Evolutionary conservation across 2,329 filamentous ascomycete genomes (phyloP), one percentile per base, ranked within the genome.

Genomic region (Fusarium proliferatum): DNA sequence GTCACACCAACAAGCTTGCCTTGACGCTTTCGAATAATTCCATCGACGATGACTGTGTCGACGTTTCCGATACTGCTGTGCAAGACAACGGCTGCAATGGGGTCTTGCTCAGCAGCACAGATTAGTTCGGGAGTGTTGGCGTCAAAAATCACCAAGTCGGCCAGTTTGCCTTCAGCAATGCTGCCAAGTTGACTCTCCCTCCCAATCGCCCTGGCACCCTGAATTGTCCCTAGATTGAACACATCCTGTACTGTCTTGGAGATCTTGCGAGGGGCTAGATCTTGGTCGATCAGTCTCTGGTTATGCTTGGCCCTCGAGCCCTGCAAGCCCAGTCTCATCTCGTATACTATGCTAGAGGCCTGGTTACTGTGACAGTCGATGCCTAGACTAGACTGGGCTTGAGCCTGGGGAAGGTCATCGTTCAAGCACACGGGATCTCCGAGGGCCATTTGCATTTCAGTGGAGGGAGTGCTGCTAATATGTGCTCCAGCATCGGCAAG

Each of bases 391-490:
- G 62, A 67, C 39, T 60, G 52, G 1, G 39, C 62, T 19, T 67
- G 62, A 3, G 64, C 64, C 2, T 2, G 9, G 0, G 51, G 66
- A 2, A 67, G 38, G 11, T 74, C 55, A 4, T 55, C 42, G 0
- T 59, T 38, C 2, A 73, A 28, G 10, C 71, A 73, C 2, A 73
- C 28, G 0, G 71, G 61, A 0, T 55, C 34, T 0, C 71, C 71
- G 0, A 74, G 34, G 1, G 58, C 48, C 71, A 74, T 74, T 4
- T 69, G 69, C 23, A 67, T 51, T 21, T 73, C 71, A 0, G 71
- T 74, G 1, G 53, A 67, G 4, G 71, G 71, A 1, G 71, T 73
- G 6, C 41, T 58, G 3, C 67, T 67, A 1, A 73, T 61, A 5
- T 43, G 30, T 2, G 71, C 48, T 21, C 45, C 61, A 3, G 62